Conservation (phyloP, 1,284 basidiomycete genomes). For the Naganishia sp. region DNA sequence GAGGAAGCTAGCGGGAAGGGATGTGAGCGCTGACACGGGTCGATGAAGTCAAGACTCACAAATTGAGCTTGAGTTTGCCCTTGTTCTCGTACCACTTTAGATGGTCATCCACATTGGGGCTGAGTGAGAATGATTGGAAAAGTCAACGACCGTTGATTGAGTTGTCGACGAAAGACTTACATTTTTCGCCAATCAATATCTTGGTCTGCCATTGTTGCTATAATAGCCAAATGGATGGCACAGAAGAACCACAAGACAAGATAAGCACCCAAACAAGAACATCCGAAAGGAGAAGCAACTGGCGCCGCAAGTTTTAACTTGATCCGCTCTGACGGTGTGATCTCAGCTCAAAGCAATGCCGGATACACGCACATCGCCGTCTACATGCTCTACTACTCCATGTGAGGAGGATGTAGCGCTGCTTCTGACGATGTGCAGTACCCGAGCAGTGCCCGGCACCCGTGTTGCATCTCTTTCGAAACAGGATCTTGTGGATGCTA, state of each 20-base stretch:
- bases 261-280: conserved; percentile 33
- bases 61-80: conserved; percentile 54
- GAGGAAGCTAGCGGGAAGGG: conserved; percentile 43
- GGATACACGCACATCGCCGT: conserved; percentile 17
- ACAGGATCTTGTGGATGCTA: conserved; percentile 17
- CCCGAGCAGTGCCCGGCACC: conserved; percentile 45
- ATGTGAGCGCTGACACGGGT: conserved; percentile 17
- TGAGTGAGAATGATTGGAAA: conserved; percentile 29
- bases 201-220: conserved; percentile 26
- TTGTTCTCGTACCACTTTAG: conserved; percentile 51
- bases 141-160: background rate
- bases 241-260: conserved; percentile 5
- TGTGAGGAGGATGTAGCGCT: conserved; percentile 3
- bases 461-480: conserved; percentile 48
- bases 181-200: conserved; percentile 50
- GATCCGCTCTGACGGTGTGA: conserved; percentile 57
- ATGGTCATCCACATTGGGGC: conserved; percentile 50
- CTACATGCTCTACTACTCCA: background rate
- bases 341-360: conserved; percentile 50
- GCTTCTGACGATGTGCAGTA: conserved; percentile 11
- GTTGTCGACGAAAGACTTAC: conserved; percentile 40
- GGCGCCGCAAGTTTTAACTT: conserved; percentile 57
- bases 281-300: conserved; percentile 44
- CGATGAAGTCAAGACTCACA: conserved; percentile 39
- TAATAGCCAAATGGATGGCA: background rate